Evolutionary conservation across 768 basidiomycete species (phyloP).

Genomic region (Psilocybe sp.): DNA sequence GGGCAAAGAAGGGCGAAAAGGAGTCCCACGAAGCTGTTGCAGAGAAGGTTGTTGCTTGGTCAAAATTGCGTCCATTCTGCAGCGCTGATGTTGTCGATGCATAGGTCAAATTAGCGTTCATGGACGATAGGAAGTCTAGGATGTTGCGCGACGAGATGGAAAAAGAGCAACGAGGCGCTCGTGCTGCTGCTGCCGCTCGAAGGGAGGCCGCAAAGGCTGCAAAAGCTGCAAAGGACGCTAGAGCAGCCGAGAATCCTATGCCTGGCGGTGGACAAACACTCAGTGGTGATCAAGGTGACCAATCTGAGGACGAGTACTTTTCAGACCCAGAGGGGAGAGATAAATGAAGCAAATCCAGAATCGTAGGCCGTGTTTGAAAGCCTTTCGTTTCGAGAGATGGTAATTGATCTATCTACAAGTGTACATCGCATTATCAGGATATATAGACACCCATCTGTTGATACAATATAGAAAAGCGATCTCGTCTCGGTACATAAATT

Average conservation of each 20-base stretch:
- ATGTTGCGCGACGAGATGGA: constrained; percentile 57
- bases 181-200: constrained; percentile 18
- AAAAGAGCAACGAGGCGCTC: constrained; percentile 38
- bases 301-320: constrained; percentile 13
- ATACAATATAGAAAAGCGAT: too few relatives aligned
- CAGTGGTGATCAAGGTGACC: constrained; percentile 8
- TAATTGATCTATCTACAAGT: neutral
- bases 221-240: constrained; percentile 4
- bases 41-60: constrained; percentile 46
- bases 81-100: constrained; percentile 1
- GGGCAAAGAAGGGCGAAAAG: constrained; percentile 55
- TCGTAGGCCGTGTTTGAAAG: too few relatives aligned
- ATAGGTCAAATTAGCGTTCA: constrained; percentile 75
- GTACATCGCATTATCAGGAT: constrained; percentile 3
- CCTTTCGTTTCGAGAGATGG: too few relatives aligned
- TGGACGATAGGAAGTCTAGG: constrained; percentile 73
- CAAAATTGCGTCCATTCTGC: neutral
- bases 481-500: too few relatives aligned
- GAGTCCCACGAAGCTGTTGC: constrained; percentile 50
- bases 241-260: constrained; percentile 24
- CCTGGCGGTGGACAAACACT: constrained; percentile 37
- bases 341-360: too few relatives aligned
- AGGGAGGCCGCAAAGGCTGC: constrained; percentile 10
- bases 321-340: neutral
- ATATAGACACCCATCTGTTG: neutral